phyloP scores from a whole-genome alignment of 2,329 filamentous ascomycete genomes.

The Calonectria henricotiae region DNA sequence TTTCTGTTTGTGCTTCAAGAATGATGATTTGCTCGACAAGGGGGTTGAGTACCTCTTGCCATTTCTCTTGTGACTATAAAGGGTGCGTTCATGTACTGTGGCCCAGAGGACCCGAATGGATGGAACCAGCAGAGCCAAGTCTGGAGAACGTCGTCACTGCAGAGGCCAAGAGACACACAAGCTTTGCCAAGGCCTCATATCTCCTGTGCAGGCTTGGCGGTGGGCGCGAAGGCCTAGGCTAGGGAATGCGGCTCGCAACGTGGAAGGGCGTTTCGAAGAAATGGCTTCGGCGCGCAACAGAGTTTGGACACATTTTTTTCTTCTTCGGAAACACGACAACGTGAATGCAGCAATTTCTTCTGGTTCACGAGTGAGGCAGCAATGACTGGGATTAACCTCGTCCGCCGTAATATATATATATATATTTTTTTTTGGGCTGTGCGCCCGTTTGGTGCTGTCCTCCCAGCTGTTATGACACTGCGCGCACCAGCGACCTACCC shows the following conservation, averaged over 20 bases:
- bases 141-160: slow-evolving; percentile 42
- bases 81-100: not conserved
- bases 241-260: slow-evolving; percentile 36
- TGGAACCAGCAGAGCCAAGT: slow-evolving; percentile 40
- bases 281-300: slow-evolving; percentile 2
- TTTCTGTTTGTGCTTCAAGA: not conserved
- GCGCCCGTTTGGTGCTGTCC: not conserved
- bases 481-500: slow-evolving; percentile 3
- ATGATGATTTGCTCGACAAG: not conserved
- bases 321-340: not conserved
- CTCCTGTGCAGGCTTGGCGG: slow-evolving; percentile 48
- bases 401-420: not conserved
- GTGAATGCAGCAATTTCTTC: slow-evolving; percentile 4
- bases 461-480: not conserved
- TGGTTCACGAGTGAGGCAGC: slow-evolving; percentile 1
- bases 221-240: slow-evolving; percentile 44
- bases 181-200: slow-evolving; percentile 54
- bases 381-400: slow-evolving; percentile 14
- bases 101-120: slow-evolving; percentile 4
- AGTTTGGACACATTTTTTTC: not conserved
- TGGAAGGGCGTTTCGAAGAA: slow-evolving; percentile 30
- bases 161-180: slow-evolving; percentile 49
- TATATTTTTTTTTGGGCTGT: slow-evolving; percentile 4
- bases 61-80: not conserved
- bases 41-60: too few species aligned